Evolutionary conservation across 495 filamentous ascomycete species (phyloP).

Genomic region (Daldinia bambusicola): DNA sequence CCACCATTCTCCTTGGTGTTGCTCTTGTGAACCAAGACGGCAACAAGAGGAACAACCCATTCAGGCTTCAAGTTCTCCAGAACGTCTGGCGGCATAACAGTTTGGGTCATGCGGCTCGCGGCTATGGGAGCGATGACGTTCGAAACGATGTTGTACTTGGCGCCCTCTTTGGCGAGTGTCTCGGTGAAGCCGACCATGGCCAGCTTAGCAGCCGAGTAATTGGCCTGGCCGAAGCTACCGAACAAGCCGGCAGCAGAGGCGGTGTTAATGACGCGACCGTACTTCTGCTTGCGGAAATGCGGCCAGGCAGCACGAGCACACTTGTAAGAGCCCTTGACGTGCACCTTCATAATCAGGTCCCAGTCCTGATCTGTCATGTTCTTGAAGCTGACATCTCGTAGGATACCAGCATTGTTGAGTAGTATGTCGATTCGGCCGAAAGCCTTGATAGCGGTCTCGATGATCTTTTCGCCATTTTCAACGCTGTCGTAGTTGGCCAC

Average conservation of each 20-base stretch:
- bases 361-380: conserved; percentile 98
- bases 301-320: conserved; percentile 97
- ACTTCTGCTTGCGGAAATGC: conserved; percentile 98
- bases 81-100: conserved; percentile 95
- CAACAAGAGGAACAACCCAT: conserved; percentile 95
- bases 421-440: conserved; percentile 95
- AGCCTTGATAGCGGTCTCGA: conserved; percentile 91
- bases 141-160: conserved; percentile 97
- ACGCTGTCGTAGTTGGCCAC: conserved; percentile 99
- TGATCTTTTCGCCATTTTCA: conserved; percentile 92
- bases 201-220: conserved; percentile 97
- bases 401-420: conserved; percentile 97
- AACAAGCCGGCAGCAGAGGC: conserved; percentile 95
- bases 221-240: conserved; percentile 94
- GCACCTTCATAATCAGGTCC: conserved; percentile 93
- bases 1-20: conserved; percentile 85
- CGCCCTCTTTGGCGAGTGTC: conserved; percentile 95
- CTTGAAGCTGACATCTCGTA: conserved; percentile 97
- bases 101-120: conserved; percentile 96
- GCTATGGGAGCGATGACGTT: conserved; percentile 98
- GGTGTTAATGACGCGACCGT: conserved; percentile 94
- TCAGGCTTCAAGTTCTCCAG: conserved; percentile 90
- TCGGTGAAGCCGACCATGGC: conserved; percentile 98
- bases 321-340: conserved; percentile 97
- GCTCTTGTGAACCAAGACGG: conserved; percentile 86